phyloP scores from a whole-genome alignment of 1,139 yeast genomes.

The Yamadazyma spencermartinsiae region DNA sequence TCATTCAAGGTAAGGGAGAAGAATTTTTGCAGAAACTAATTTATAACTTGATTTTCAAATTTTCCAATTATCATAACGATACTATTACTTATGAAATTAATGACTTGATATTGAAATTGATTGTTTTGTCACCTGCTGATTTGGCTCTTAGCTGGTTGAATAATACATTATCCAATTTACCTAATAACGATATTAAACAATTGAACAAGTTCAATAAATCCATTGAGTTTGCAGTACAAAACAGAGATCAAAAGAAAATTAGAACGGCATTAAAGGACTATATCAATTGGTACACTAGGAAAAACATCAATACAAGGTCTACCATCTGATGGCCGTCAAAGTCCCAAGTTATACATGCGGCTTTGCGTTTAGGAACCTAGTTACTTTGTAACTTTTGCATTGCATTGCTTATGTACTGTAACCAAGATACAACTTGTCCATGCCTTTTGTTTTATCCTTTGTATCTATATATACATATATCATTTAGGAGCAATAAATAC shows the following conservation, averaged over 20 bases:
- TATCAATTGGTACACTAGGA: conserved; percentile 78
- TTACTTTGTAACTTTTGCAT: too few species aligned
- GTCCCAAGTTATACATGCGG: too few species aligned
- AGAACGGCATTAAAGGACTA: conserved; percentile 73
- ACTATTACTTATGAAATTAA: conserved; percentile 77
- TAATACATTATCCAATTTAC: conserved; percentile 53
- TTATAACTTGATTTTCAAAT: conserved; percentile 67
- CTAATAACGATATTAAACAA: conserved; percentile 69
- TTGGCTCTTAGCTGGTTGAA: conserved; percentile 61
- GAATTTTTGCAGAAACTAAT: conserved; percentile 55
- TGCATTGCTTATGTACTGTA: too few species aligned
- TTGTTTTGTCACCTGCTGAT: conserved; percentile 50
- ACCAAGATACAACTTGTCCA: too few species aligned
- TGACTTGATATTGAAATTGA: conserved; percentile 67
- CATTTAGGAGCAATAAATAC: too few species aligned
- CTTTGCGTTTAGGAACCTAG: too few species aligned
- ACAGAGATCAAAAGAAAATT: conserved; percentile 73
- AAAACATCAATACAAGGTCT: conserved; percentile 61
- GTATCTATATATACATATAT: too few species aligned
- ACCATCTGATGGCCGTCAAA: conserved; percentile 3
- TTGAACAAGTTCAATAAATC: conserved; percentile 57
- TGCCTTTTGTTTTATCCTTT: too few species aligned
- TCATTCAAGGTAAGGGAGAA: conserved; percentile 60
- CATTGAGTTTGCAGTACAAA: conserved; percentile 59
- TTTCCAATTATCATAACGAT: conserved; percentile 43